Evolutionary conservation across 768 basidiomycete genomes (phyloP), one percentile per base, ranked within the genome.

Genomic region (Amanita brunnescens): DNA sequence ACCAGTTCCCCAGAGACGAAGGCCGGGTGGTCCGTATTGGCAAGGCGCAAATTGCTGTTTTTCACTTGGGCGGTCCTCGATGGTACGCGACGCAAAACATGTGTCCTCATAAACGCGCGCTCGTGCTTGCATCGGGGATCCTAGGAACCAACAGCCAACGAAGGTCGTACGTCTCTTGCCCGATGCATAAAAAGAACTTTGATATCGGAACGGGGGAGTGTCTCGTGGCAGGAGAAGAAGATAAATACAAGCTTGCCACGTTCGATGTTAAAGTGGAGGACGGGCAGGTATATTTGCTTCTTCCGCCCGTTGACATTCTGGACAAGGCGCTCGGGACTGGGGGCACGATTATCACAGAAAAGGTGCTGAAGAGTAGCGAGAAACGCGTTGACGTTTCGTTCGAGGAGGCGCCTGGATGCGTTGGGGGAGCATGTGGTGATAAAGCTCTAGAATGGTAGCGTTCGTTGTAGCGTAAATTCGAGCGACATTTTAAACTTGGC

Each of bases 71-170:
- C 1, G 69, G 73, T 29, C 26, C 26, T 38, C 79, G 78, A 0
- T 75, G 77, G 57, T 87, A 76, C 59, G 81, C 82, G 1, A 82
- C 80, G 2, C 85, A 87, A 60, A 84, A 87, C 63, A 78, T 85
- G 64, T 76, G 72, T 50, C 71, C 72, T 3, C 71, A 72, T 61
- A 62, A 65, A 2, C 74, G 78, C 3, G 83, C 85, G 0, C 84
- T 86, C 57, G 81, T 87, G 7, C 77, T 87, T 7, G 80, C 80
- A 26, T 79, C 85, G 53, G 81, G 81, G 14, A 75, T 89, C 48
- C 68, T 89, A 7, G 83, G 83, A 0, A 83, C 86, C 57, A 80
- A 81, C 45, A 62, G 71, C 16, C 64, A 74, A 4, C 82, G 81
- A 9, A 69, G 74, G 9, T 67, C 64, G 56, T 67, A 68, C 38